Evolutionary conservation across 495 filamentous ascomycete species (phyloP).

Genomic region (Platismatia glauca): DNA sequence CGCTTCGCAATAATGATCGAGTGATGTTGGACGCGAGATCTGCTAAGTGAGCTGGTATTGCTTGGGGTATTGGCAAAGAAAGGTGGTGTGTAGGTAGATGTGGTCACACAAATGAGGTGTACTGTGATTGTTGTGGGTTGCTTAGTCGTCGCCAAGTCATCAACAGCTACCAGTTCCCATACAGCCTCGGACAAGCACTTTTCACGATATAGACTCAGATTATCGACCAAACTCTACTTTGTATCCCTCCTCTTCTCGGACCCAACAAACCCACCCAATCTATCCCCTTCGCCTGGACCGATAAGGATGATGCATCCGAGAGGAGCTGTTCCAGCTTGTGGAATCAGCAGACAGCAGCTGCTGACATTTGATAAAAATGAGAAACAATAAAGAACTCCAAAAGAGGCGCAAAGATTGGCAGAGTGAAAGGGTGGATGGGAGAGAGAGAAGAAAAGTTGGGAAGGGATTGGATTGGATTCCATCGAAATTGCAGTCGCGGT

Average conservation of each 20-base stretch:
- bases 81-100: neutral
- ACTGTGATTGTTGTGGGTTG: constrained; percentile 2
- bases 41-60: neutral
- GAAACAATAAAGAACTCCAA: constrained; percentile 6
- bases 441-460: neutral
- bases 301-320: constrained; percentile 13
- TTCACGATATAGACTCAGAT: neutral
- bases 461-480: neutral
- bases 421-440: neutral
- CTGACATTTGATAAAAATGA: constrained; percentile 17
- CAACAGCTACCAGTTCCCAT: neutral
- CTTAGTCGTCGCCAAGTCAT: neutral
- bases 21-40: neutral
- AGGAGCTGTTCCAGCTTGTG: constrained; percentile 11
- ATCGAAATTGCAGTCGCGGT: constrained; percentile 3
- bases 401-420: neutral
- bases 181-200: neutral
- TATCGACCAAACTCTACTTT: neutral
- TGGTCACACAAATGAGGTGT: neutral
- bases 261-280: constrained; percentile 9
- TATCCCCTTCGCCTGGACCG: constrained; percentile 13
- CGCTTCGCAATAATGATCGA: neutral
- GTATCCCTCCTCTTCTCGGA: neutral
- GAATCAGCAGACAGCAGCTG: constrained; percentile 14
- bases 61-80: neutral